These are phyloP conservation scores for Terfezia claveryi DNA, from an alignment of 495 filamentous ascomycete species.

Conservation along the genomic window DNA sequence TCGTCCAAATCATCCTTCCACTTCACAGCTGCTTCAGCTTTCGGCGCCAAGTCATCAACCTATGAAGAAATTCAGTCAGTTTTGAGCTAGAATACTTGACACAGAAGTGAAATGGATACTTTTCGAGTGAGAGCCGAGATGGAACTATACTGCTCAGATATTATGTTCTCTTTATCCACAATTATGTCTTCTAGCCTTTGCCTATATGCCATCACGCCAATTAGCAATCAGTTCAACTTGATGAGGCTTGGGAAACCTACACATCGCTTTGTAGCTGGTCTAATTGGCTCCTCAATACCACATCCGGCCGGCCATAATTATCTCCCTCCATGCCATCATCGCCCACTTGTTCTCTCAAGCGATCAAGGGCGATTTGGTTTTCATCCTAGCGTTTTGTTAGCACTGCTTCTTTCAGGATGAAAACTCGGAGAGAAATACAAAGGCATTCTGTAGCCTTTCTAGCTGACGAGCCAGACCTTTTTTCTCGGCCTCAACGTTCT, in stretches of 20 bases:
- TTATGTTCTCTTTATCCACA: slow-evolving; percentile 15
- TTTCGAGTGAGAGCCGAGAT: slow-evolving; percentile 15
- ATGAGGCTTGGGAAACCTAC: slow-evolving; percentile 1
- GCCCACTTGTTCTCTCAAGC: slow-evolving; percentile 11
- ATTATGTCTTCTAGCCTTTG: slow-evolving; percentile 18
- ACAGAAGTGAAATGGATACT: not conserved
- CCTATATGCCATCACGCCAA: not conserved
- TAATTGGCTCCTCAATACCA: slow-evolving; percentile 12
- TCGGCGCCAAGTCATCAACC: slow-evolving; percentile 16
- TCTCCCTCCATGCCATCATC: slow-evolving; percentile 8
- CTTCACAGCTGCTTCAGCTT: slow-evolving; percentile 14
- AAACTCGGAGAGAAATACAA: not conserved
- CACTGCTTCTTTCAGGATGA: not conserved
- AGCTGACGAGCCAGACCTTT: slow-evolving; percentile 9
- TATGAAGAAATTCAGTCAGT: not conserved
- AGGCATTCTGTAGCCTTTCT: slow-evolving; percentile 10
- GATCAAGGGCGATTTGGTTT: slow-evolving; percentile 7
- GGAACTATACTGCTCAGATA: slow-evolving; percentile 9
- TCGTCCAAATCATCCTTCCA: slow-evolving; percentile 20
- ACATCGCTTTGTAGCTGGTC: slow-evolving; percentile 16
- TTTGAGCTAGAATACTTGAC: not conserved
- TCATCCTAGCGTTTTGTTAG: slow-evolving; percentile 6
- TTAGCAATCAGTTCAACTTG: slow-evolving; percentile 13
- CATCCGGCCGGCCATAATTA: slow-evolving; percentile 9
- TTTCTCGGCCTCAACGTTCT: slow-evolving; percentile 14